A percentile compares a stretch with the other conserved stretches of the same genome.
phyloP scores from a whole-genome alignment of 208 protist species.

The Leishmania braziliensis region DNA sequence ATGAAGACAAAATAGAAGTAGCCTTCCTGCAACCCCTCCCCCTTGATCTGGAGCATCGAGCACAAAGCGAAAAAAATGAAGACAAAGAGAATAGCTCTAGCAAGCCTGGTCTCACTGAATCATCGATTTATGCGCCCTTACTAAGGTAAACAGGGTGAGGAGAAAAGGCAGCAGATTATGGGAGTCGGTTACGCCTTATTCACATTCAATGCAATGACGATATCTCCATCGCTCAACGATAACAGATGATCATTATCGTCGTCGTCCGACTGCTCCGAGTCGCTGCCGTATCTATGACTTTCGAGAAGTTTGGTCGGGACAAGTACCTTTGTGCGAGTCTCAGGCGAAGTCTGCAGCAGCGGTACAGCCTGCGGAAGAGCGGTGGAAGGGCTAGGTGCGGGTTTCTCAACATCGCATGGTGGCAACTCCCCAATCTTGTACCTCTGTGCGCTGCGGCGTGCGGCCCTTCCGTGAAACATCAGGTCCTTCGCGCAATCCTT shows the following conservation, averaged over 20 bases:
- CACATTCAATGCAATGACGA: constrained; percentile 4
- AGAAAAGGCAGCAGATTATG: background rate
- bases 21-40: background rate
- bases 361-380: background rate
- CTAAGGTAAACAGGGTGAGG: background rate
- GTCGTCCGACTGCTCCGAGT: constrained; percentile 22
- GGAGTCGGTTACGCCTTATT: background rate
- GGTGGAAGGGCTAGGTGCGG: background rate
- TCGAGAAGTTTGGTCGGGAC: constrained; percentile 18
- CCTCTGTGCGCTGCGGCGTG: constrained; percentile 33
- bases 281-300: constrained; percentile 7
- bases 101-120: background rate
- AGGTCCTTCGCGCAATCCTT: constrained; percentile 68
- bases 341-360: background rate
- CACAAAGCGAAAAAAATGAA: background rate
- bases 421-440: constrained; percentile 73
- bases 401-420: constrained; percentile 20
- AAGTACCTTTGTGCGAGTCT: constrained; percentile 11
- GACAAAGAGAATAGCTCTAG: background rate
- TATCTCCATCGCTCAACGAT: constrained; percentile 31
- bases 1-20: background rate
- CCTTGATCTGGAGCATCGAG: background rate
- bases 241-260: constrained; percentile 7
- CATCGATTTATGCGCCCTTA: background rate
- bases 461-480: constrained; percentile 57